Percentiles rank a stretch among this genome's conserved stretches.
phyloP scores from a whole-genome alignment of 129 eudicot species.

The Artemisia argyi region DNA sequence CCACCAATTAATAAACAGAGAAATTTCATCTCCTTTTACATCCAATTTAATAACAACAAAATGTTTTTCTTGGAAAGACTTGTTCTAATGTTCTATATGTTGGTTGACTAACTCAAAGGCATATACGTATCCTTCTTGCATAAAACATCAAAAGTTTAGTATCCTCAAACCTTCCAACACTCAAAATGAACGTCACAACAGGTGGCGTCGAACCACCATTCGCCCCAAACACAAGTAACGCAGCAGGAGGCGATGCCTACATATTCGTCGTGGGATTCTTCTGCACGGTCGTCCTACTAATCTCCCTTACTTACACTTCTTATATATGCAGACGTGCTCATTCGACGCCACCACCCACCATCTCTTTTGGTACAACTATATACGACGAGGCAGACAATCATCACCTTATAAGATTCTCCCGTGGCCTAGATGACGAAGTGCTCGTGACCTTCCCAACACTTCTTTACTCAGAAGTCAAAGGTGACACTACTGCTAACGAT shows the following conservation, averaged over 20 bases:
- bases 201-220: conserved; percentile 14
- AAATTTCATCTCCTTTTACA: background rate
- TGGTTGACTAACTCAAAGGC: conserved; percentile 20
- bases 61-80: background rate
- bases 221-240: background rate
- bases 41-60: background rate
- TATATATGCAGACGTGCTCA: conserved; percentile 28
- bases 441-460: conserved; percentile 29
- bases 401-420: conserved; percentile 24
- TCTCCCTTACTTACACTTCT: conserved; percentile 26
- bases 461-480: conserved; percentile 22
- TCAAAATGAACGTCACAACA: conserved; percentile 20
- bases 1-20: no score
- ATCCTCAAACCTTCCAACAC: conserved; percentile 3
- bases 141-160: conserved; percentile 8
- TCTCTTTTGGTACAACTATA: background rate
- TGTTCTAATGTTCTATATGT: background rate
- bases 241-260: conserved; percentile 11
- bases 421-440: conserved; percentile 26
- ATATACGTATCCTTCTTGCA: conserved; percentile 10
- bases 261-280: conserved; percentile 15
- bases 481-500: conserved; percentile 1
- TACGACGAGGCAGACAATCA: conserved; percentile 1
- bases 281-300: conserved; percentile 17
- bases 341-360: background rate